Evolutionary conservation across 2,329 filamentous ascomycete species (phyloP), one percentile per base, ranked within the genome.

Genomic region (Orbilia javanica): DNA sequence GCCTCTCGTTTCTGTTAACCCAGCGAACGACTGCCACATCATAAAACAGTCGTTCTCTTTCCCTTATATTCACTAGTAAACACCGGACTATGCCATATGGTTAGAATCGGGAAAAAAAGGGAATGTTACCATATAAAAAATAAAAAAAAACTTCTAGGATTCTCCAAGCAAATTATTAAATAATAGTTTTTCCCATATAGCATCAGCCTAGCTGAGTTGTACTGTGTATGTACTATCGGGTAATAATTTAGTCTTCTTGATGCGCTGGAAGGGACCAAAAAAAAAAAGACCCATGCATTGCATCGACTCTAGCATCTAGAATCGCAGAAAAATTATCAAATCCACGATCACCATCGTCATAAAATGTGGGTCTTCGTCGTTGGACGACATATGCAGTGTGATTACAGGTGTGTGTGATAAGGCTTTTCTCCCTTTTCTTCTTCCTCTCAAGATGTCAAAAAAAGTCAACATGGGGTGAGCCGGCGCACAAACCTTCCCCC

Each of bases 21-120:
- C 64, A 68, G 64, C 64, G 34, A 57, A 67, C 46, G 31, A 46
- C 48, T 68, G 64, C 64, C 64, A 68, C 64, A 68, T 68, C 64
- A 68, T 22, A 27, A 11, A 50, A 22, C 7, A 4, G 4, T 13
- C 15, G 7, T 10, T 31, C 25, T 13, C 27, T 53, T n/a, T 53
- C 50, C 27, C 36, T 39, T 39, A 39, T 39, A 39, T 39, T 39
- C 36, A 39, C 36, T 39, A 39, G 50, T 53, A 31, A 53, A 27
- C 29, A 53, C 11, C 50, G 50, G 50, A 18, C 25, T 3, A 20
- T 27, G 27, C 20, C 22, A 15, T 48, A 22, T 20, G n/a, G 44
- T 48, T 22, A 22, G 44, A 22, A 48, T 48, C 44, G n/a, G 20
- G 34, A 13, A 36, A 6, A 6, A 5, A 36, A 36, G 34, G 34